Percentiles rank a stretch among this genome's conserved stretches.
phyloP scores from a whole-genome alignment of 352 stramenopile species.

The Elongisporangium undulatum region DNA sequence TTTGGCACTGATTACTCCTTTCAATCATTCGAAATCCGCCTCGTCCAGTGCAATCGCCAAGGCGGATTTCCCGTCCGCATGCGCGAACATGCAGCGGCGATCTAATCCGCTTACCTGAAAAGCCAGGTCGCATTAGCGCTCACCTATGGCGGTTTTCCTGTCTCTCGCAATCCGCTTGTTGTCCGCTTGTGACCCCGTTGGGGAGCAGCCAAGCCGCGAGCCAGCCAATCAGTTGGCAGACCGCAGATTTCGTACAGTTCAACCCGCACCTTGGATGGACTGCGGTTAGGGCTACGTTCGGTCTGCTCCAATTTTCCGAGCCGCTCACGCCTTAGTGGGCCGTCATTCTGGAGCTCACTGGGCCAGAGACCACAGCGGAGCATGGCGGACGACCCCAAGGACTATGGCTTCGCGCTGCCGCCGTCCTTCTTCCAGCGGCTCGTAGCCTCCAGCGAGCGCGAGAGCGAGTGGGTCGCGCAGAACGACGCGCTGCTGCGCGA shows the following conservation, averaged over 20 bases:
- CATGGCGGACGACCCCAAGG: background rate
- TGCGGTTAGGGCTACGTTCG: background rate
- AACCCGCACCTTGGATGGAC: background rate
- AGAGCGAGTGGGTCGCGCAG: slow-evolving; percentile 22
- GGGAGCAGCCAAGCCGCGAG: background rate
- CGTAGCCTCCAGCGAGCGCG: slow-evolving; percentile 33
- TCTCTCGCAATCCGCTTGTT: background rate
- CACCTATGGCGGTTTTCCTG: background rate
- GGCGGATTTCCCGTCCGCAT: background rate
- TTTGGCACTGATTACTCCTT: background rate
- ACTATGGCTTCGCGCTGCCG: slow-evolving; percentile 30
- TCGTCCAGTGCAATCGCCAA: background rate
- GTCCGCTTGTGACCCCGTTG: background rate
- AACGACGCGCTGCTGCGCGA: slow-evolving; percentile 30
- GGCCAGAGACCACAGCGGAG: background rate
- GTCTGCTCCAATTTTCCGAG: background rate
- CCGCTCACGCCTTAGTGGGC: background rate
- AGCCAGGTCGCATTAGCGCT: background rate
- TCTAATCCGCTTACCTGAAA: background rate
- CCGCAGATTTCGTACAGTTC: background rate
- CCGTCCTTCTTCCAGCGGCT: slow-evolving; percentile 42
- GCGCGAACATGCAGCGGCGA: background rate
- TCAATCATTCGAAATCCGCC: background rate
- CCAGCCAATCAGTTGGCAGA: background rate
- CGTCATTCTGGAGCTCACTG: background rate